Evolutionary conservation across 169 alveolate species (phyloP).

Genomic region (Plasmodium cynomolgi): DNA sequence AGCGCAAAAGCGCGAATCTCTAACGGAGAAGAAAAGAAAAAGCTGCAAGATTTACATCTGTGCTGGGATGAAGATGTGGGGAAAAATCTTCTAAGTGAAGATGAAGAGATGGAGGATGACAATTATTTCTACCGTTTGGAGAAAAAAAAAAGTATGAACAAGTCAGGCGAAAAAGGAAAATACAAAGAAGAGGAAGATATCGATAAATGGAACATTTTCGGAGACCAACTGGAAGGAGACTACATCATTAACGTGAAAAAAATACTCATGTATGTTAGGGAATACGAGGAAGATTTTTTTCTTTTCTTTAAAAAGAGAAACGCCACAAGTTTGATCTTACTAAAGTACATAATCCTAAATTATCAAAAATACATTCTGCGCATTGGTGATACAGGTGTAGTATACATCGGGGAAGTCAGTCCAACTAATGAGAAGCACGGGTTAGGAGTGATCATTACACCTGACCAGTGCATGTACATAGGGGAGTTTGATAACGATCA

Average conservation of each 20-base stretch:
- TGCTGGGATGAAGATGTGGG: background rate
- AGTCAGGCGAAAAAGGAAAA: slow-evolving; percentile 13
- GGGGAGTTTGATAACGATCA: slow-evolving; percentile 86
- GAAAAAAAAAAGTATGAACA: background rate
- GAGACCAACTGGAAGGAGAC: background rate
- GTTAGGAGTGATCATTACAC: slow-evolving; percentile 77
- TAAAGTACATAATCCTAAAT: slow-evolving; percentile 47
- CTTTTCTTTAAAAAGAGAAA: slow-evolving; percentile 39
- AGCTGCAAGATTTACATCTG: background rate
- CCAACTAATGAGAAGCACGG: slow-evolving; percentile 72
- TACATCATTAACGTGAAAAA: slow-evolving; percentile 38
- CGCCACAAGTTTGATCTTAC: slow-evolving; percentile 29
- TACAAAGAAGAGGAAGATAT: background rate
- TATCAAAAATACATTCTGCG: slow-evolving; percentile 36
- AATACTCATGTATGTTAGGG: slow-evolving; percentile 54
- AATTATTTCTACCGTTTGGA: slow-evolving; percentile 53
- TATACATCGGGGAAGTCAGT: slow-evolving; percentile 55
- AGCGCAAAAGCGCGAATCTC: background rate
- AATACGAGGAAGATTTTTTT: slow-evolving; percentile 39
- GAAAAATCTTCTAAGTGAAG: background rate
- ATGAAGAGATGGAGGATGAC: slow-evolving; percentile 27
- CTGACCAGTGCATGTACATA: slow-evolving; percentile 83
- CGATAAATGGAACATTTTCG: background rate
- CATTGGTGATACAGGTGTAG: slow-evolving; percentile 29
- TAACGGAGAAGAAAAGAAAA: background rate